Conservation (phyloP, 2,329 filamentous ascomycete species). For the Sporothrix protearum region DNA sequence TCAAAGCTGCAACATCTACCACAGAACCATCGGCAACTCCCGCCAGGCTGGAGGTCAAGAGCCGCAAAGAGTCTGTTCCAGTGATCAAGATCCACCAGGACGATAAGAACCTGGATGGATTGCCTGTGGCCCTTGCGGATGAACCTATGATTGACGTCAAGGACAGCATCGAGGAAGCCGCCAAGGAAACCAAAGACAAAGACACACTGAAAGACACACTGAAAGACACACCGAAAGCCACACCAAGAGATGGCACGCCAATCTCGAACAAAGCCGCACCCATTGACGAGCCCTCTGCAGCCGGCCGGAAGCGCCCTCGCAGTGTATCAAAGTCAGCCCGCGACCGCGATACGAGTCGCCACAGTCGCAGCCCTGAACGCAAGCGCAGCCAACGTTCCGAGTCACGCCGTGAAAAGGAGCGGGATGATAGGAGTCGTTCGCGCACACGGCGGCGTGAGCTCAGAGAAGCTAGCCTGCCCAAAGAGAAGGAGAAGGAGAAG, state of each 20-base stretch:
- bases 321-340: slow-evolving; percentile 33
- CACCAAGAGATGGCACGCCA: background rate
- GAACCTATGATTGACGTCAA: background rate
- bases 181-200: background rate
- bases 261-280: background rate
- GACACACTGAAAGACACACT: background rate
- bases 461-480: background rate
- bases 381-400: slow-evolving; percentile 27
- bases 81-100: background rate
- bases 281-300: background rate
- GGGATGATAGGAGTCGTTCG: slow-evolving; percentile 20
- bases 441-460: slow-evolving; percentile 4
- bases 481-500: background rate
- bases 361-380: slow-evolving; percentile 32
- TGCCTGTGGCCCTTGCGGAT: background rate
- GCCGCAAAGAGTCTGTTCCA: slow-evolving; percentile 1
- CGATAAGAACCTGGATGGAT: background rate
- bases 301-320: slow-evolving; percentile 26
- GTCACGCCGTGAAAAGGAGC: slow-evolving; percentile 28
- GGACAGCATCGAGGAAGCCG: background rate
- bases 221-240: background rate
- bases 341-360: slow-evolving; percentile 35
- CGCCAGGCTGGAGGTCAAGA: background rate
- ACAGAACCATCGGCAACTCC: background rate
- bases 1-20: background rate